Evolutionary conservation across 495 filamentous ascomycete species (phyloP), one percentile per base, ranked within the genome.

Genomic region (Symbiotaphrina buchneri): DNA sequence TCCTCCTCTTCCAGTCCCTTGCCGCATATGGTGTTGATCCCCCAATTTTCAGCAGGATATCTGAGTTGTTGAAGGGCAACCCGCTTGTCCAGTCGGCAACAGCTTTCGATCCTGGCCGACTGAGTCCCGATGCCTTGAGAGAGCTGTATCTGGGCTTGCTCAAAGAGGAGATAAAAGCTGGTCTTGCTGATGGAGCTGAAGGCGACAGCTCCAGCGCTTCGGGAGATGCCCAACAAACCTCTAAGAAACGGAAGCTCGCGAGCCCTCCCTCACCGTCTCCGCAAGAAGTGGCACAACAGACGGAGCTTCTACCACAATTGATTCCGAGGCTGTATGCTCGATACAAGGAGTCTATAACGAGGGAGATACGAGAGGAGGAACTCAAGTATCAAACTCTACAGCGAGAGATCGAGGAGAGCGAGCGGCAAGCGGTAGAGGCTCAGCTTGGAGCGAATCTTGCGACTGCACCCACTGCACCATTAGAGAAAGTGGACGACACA

Each of bases 1-100:
- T 94, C 13, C 64, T 94, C 34, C 67, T 97, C 38, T 87, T 93
- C 53, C 82, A 90, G 51, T 72, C 74, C 6, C 66, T 97, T 28
- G 63, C 65, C 28, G 49, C 62, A 23, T 61, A 71, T 47, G 75
- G 77, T 42, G 53, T 65, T 34, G 59, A 70, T 27, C 56, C 65
- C 11, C 41, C 65, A 27, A 68, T 62, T 32, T 94, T 94, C 47
- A 51, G 48, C 27, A 57, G 56, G 25, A 78, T 92, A 34, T 84
- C 85, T 31, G 61, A 74, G 28, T 50, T 68, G 17, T 59, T 97
- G 39, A 64, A 67, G 45, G 68, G 60, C 39, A 80, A 83, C 44
- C 53, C 58, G 5, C 54, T 77, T 27, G 54, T 93, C 44, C 69
- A 62, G 43, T 55, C 72, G 36, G 65, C 65, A 45, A 60, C 62